Evolutionary conservation across 1,284 basidiomycete species (phyloP).

Genomic region (Coniferiporia sulphurascens): DNA sequence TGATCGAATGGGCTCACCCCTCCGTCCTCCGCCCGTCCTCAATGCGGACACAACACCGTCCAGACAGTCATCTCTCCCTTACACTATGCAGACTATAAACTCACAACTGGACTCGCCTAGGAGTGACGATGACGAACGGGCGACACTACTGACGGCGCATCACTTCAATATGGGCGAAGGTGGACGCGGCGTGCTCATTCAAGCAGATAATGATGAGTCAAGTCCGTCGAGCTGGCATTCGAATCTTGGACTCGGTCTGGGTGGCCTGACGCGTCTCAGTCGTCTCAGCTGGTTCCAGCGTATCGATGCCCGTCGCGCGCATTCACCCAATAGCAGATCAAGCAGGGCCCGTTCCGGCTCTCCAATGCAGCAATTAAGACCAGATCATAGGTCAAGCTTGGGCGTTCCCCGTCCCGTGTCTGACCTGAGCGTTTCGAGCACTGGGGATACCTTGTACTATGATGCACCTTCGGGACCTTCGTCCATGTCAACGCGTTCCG

Average conservation of each 20-base stretch:
- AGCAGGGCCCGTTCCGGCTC: background rate
- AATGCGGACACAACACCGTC: constrained; percentile 7
- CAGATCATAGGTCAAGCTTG: background rate
- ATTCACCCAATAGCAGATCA: background rate
- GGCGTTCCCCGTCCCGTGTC: constrained; percentile 17
- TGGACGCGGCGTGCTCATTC: constrained; percentile 8
- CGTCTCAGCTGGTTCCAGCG: constrained; percentile 22
- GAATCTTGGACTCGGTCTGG: constrained; percentile 12
- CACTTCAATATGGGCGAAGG: constrained; percentile 17
- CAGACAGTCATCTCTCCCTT: background rate
- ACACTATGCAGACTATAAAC: constrained; percentile 7
- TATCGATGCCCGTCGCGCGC: constrained; percentile 9
- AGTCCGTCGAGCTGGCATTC: constrained; percentile 14
- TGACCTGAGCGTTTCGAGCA: constrained; percentile 14
- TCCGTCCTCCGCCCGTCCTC: constrained; percentile 12
- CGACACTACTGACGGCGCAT: constrained; percentile 19
- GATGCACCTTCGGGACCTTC: constrained; percentile 18
- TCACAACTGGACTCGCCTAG: constrained; percentile 11
- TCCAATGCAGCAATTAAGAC: background rate
- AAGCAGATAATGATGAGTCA: background rate
- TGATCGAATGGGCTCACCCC: constrained; percentile 2
- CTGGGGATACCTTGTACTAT: constrained; percentile 15
- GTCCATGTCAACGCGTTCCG: constrained; percentile 15
- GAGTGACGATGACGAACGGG: constrained; percentile 21
- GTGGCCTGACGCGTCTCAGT: constrained; percentile 18